These are phyloP conservation scores for Eucalyptus curtisii DNA, from an alignment of 345 rosid genomes.

Conservation along the genomic window DNA sequence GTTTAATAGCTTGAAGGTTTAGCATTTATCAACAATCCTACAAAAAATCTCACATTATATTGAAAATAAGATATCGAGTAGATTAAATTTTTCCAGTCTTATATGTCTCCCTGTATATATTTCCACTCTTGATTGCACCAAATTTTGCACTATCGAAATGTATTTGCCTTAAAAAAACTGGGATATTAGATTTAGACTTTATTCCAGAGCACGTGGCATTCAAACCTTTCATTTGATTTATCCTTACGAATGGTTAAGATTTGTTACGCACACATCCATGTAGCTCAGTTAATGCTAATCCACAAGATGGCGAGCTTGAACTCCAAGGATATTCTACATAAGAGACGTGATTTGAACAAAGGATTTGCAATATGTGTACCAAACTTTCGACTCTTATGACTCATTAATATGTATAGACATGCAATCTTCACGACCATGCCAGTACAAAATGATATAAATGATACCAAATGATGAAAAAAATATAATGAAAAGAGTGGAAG, in stretches of 20 bases:
- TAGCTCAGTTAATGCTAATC: not conserved
- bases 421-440: too few species aligned
- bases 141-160: not conserved
- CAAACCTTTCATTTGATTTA: too few species aligned
- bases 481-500: too few species aligned
- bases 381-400: not conserved
- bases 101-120: not conserved
- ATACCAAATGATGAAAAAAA: too few species aligned
- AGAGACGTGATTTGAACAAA: not conserved
- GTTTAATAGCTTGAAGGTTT: not conserved
- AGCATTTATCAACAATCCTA: not conserved
- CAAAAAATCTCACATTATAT: not conserved
- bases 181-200: not conserved
- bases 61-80: too few species aligned
- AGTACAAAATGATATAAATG: too few species aligned
- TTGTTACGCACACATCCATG: not conserved
- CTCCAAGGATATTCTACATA: too few species aligned
- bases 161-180: not conserved
- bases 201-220: too few species aligned
- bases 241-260: too few species aligned
- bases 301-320: not conserved
- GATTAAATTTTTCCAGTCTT: not conserved
- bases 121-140: not conserved
- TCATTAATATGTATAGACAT: too few species aligned
- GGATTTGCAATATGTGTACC: not conserved